phyloP scores from a whole-genome alignment of 345 rosid genomes.

The Citrus inodora region DNA sequence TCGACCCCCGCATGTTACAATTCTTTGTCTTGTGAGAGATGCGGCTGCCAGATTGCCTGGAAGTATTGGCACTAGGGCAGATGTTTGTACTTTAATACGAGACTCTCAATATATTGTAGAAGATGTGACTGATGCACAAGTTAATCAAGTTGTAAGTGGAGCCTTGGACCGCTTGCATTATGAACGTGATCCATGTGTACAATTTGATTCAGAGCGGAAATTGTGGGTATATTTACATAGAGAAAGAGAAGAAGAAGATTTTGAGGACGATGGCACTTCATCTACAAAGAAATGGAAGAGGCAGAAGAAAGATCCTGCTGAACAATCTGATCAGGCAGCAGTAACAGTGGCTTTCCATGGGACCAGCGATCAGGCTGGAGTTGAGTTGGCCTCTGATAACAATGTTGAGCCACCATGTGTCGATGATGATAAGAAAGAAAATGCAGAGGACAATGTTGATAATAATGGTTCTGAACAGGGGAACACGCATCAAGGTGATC shows the following conservation, averaged over 20 bases:
- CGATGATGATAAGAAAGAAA: constrained; percentile 48
- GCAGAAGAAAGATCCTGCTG: constrained; percentile 83
- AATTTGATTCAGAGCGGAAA: constrained; percentile 87
- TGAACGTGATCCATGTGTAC: constrained; percentile 99
- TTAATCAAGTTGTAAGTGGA: constrained; percentile 96
- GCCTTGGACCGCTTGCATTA: constrained; percentile 99
- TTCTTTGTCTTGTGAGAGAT: constrained; percentile 97
- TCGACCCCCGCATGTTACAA: constrained; percentile 98
- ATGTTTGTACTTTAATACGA: constrained; percentile 94
- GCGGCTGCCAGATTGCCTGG: constrained; percentile 98
- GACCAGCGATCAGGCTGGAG: constrained; percentile 56
- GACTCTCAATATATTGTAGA: constrained; percentile 92
- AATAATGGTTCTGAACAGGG: constrained; percentile 36
- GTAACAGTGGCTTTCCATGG: constrained; percentile 64
- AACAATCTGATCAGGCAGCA: constrained; percentile 72
- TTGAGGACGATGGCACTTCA: constrained; percentile 99
- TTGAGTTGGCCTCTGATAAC: constrained; percentile 65
- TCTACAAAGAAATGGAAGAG: constrained; percentile 99
- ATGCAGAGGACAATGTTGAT: constrained; percentile 49
- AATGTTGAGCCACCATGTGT: constrained; percentile 50
- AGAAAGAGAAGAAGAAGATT: constrained; percentile 99
- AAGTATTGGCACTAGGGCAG: constrained; percentile 99
- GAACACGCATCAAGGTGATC: constrained; percentile 36
- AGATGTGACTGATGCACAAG: constrained; percentile 90
- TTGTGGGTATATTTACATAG: constrained; percentile 95